Percentiles rank a stretch among this genome's conserved stretches.
These are phyloP conservation scores for Neurospora pannonica DNA, from an alignment of 495 filamentous ascomycete genomes.

Conservation along the genomic window DNA sequence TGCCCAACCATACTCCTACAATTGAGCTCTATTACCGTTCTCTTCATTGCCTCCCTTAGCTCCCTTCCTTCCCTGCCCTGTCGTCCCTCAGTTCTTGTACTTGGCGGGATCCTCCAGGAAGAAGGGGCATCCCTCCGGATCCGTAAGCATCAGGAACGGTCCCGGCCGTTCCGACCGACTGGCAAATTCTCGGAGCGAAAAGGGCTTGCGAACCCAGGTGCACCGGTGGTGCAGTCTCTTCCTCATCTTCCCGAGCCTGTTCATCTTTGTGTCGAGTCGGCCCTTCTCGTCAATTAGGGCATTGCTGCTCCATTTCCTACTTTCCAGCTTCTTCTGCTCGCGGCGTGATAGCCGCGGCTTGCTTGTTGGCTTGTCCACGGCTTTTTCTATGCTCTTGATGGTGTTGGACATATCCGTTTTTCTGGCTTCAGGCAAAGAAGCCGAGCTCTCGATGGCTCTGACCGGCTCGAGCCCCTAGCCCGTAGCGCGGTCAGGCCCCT, in stretches of 20 bases:
- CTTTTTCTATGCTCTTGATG: not conserved
- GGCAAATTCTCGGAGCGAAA: not conserved
- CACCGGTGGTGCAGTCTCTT: not conserved
- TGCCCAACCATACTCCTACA: not conserved
- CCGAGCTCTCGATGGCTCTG: not conserved
- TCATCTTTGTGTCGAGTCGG: not conserved
- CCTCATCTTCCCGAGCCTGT: not conserved
- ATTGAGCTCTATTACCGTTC: not conserved
- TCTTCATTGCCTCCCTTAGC: not conserved
- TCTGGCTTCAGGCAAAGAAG: not conserved
- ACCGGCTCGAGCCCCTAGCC: not conserved
- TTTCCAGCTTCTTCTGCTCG: not conserved
- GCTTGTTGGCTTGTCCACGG: fast-evolving
- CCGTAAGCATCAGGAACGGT: not conserved
- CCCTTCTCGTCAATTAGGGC: not conserved
- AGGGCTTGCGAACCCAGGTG: not conserved
- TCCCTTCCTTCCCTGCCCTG: not conserved
- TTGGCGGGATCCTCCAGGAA: not conserved
- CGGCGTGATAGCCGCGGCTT: not conserved
- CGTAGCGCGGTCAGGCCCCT: not conserved
- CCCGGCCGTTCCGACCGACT: not conserved
- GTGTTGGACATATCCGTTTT: fast-evolving
- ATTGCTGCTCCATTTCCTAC: not conserved
- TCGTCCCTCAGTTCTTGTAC: not conserved
- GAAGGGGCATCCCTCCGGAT: not conserved